Conservation (phyloP, 768 basidiomycete genomes). For the Boletus vermiculosoides region DNA sequence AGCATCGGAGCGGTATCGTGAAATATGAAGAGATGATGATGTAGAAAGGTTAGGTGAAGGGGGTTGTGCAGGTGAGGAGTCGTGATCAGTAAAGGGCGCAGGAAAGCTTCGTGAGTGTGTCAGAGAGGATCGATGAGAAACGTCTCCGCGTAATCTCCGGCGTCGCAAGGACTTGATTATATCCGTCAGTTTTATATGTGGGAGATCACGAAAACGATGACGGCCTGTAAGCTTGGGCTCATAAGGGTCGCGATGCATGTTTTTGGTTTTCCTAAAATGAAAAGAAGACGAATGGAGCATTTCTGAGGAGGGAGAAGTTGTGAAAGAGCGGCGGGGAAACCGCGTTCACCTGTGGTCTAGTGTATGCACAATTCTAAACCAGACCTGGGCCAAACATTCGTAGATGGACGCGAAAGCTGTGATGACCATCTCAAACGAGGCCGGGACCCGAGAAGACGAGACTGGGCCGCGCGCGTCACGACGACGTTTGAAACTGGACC, state of each 20-base stretch:
- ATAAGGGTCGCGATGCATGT: conserved; percentile 2
- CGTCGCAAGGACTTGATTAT: conserved; percentile 25
- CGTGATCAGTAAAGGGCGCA: conserved; percentile 2
- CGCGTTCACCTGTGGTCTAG: background rate
- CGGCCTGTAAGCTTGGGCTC: conserved; percentile 8
- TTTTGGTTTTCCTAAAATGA: conserved; percentile 15
- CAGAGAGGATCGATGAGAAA: conserved; percentile 4
- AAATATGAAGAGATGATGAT: background rate
- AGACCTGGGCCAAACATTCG: conserved; percentile 5
- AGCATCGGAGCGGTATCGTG: conserved; percentile 3
- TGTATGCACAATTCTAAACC: conserved; percentile 11
- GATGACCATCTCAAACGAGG: background rate
- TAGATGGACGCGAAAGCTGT: background rate
- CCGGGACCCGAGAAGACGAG: background rate
- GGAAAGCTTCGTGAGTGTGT: conserved; percentile 4
- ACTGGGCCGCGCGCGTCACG: background rate
- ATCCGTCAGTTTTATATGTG: conserved; percentile 18
- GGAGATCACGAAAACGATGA: conserved; percentile 17
- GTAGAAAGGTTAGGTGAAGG: background rate
- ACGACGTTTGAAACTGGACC: background rate
- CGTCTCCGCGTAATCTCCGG: conserved; percentile 6
- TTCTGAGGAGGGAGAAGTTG: background rate
- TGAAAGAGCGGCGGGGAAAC: background rate
- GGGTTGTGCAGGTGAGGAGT: conserved; percentile 5
- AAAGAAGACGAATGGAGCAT: conserved; percentile 12